Conservation (phyloP, 805 yeast species). For the Metschnikowia vanudenii region DNA sequence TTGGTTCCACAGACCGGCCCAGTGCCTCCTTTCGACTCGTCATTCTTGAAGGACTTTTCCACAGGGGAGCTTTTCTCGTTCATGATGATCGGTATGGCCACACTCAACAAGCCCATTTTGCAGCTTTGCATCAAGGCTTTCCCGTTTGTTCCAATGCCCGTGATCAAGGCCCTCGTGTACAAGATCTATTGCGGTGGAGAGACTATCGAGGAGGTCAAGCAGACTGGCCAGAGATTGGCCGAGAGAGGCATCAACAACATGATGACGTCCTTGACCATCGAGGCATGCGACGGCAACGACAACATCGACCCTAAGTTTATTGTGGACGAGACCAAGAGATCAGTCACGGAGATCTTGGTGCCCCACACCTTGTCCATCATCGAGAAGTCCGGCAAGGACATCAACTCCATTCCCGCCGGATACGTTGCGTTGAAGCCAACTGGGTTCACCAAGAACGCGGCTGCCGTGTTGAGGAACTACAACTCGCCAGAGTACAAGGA, state of each 20-base stretch:
- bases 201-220: conserved; percentile 61
- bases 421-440: conserved; percentile 93
- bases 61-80: conserved; percentile 59
- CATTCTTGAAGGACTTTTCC: conserved; percentile 44
- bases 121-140: conserved; percentile 60
- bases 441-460: conserved; percentile 78
- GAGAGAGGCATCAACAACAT: conserved; percentile 82
- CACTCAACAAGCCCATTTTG: conserved; percentile 61
- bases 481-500: conserved; percentile 42
- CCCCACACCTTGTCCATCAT: conserved; percentile 70
- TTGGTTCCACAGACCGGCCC: conserved; percentile 12
- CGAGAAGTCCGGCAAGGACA: conserved; percentile 40
- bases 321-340: conserved; percentile 59
- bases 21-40: conserved; percentile 13
- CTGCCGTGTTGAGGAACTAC: conserved; percentile 64
- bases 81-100: conserved; percentile 66
- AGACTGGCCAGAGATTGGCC: conserved; percentile 66
- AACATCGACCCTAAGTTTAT: conserved; percentile 58
- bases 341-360: conserved; percentile 63
- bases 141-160: conserved; percentile 70
- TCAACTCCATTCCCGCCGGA: conserved; percentile 81
- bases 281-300: conserved; percentile 81
- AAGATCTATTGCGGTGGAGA: conserved; percentile 92
- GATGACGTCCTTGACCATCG: conserved; percentile 94
- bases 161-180: conserved; percentile 72